These are phyloP conservation scores for Talaromyces sp. DNA, from an alignment of 2,329 filamentous ascomycete species.

Conservation along the genomic window DNA sequence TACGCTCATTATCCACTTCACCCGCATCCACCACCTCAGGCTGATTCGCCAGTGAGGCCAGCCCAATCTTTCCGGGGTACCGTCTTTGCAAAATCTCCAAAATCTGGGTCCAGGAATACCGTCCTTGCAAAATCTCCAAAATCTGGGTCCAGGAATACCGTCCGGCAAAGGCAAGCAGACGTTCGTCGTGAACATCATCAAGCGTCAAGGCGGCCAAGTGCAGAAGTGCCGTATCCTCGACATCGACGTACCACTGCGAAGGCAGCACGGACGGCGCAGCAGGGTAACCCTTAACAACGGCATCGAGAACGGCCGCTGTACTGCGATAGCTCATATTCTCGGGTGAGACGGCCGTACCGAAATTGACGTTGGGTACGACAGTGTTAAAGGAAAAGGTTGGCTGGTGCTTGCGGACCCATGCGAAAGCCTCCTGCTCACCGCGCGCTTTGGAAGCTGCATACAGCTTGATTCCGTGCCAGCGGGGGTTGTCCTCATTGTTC, in stretches of 20 bases:
- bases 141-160: not conserved
- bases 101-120: not conserved
- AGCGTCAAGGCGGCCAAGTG: not conserved
- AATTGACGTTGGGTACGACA: slow-evolving; percentile 1
- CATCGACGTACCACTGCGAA: slow-evolving; percentile 3
- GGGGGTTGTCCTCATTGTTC: not conserved
- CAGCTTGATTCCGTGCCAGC: not conserved
- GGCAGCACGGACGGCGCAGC: not conserved
- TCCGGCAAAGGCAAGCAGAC: not conserved
- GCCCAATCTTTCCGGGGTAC: not conserved
- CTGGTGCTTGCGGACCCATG: not conserved
- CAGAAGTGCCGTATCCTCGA: slow-evolving; percentile 2
- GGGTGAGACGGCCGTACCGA: not conserved
- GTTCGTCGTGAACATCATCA: not conserved
- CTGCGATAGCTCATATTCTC: slow-evolving; percentile 4
- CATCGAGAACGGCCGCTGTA: not conserved
- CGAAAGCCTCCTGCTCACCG: not conserved
- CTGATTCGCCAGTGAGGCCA: not conserved
- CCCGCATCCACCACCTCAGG: not conserved
- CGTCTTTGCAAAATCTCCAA: not conserved
- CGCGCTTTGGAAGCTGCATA: slow-evolving; percentile 4
- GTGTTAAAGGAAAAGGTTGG: not conserved
- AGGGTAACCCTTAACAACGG: not conserved
- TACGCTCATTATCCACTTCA: not conserved
- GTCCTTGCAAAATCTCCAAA: not conserved